These are phyloP conservation scores for Tetramitus jugosus DNA, from an alignment of 208 protist species.

Conservation along the genomic window DNA sequence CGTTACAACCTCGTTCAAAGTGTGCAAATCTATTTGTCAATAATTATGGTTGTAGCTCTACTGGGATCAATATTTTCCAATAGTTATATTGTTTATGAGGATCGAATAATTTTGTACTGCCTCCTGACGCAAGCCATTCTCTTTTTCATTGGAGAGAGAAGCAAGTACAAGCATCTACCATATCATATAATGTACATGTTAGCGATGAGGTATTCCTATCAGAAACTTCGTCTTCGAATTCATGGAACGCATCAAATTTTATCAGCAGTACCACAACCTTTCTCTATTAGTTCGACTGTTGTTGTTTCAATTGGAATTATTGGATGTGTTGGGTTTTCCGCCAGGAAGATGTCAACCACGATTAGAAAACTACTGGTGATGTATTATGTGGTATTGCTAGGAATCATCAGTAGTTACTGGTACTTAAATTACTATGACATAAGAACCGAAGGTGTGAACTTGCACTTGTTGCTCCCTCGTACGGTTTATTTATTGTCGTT, in stretches of 20 bases:
- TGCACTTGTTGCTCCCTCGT: no score
- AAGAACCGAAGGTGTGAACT: no score
- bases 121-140: not conserved
- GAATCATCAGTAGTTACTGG: no score
- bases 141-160: not conserved
- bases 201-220: not conserved
- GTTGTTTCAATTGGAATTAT: not conserved
- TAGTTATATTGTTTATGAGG: conserved; percentile 24
- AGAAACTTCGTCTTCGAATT: not conserved
- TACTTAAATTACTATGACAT: no score
- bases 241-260: not conserved
- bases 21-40: not conserved
- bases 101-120: not conserved
- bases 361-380: not conserved
- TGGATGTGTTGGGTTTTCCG: no score
- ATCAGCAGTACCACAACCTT: not conserved
- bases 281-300: not conserved
- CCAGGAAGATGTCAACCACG: no score
- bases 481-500: no score
- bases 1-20: no score
- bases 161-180: not conserved
- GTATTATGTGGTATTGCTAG: not conserved
- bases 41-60: not conserved
- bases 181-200: not conserved
- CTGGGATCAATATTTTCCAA: conserved; percentile 11